A percentile compares a stretch with the other conserved stretches of the same genome.
phyloP scores from a whole-genome alignment of 2,329 filamentous ascomycete species.

The Sphaerulina vaccinii region DNA sequence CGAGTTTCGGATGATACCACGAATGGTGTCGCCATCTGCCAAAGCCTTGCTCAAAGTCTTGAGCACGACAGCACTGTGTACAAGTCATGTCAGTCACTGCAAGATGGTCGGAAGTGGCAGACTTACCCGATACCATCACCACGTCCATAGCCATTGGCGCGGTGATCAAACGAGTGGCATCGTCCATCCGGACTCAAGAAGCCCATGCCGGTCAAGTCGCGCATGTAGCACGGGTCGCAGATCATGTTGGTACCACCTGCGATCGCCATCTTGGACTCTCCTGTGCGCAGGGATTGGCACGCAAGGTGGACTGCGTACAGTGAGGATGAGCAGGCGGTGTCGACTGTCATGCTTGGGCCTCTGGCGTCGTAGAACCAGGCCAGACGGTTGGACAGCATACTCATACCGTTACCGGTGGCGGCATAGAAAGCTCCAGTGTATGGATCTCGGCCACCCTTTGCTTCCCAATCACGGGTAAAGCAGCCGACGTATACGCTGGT shows the following conservation, averaged over 20 bases:
- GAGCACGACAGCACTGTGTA: constrained; percentile 45
- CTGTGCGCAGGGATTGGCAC: too few relatives aligned
- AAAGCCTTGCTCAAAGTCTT: constrained; percentile 52
- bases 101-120: not conserved
- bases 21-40: constrained; percentile 44
- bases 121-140: constrained; percentile 46
- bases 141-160: constrained; percentile 52
- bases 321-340: too few relatives aligned
- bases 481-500: not conserved
- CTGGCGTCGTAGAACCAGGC: too few relatives aligned
- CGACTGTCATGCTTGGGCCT: too few relatives aligned
- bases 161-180: constrained; percentile 31
- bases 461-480: too few relatives aligned
- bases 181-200: constrained; percentile 36
- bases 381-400: too few relatives aligned
- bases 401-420: too few relatives aligned
- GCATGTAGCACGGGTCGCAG: not conserved
- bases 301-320: too few relatives aligned
- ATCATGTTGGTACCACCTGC: constrained; percentile 7
- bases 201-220: not conserved
- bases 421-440: too few relatives aligned
- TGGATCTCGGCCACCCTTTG: too few relatives aligned
- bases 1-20: constrained; percentile 37
- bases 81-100: not conserved
- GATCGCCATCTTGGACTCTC: too few relatives aligned